These are phyloP conservation scores for Cronartium ribicola DNA, from an alignment of 1,284 basidiomycete species.

Conservation along the genomic window DNA sequence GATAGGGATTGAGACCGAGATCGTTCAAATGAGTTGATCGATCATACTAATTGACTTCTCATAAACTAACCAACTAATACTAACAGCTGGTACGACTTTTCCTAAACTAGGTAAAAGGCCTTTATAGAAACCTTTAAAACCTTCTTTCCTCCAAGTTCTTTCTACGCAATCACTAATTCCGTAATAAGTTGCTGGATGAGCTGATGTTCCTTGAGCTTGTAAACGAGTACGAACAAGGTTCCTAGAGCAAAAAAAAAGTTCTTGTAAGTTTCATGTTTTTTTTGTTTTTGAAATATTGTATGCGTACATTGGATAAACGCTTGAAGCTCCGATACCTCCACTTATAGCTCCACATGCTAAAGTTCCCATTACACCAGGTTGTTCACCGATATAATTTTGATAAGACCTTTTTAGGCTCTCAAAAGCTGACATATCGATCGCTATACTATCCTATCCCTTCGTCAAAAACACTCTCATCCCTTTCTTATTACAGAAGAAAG, in stretches of 20 bases:
- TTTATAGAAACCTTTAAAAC: slow-evolving; percentile 91
- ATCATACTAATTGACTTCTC: slow-evolving; percentile 29
- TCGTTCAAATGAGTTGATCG: background rate
- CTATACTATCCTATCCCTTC: background rate
- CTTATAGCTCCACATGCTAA: slow-evolving; percentile 53
- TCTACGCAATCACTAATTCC: slow-evolving; percentile 79
- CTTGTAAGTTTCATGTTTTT: too few species aligned
- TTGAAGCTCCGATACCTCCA: slow-evolving; percentile 54
- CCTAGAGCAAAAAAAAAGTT: slow-evolving; percentile 54
- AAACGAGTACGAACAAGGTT: slow-evolving; percentile 90
- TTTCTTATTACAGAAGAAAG: background rate
- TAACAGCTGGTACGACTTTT: slow-evolving; percentile 85
- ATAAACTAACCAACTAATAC: slow-evolving; percentile 73
- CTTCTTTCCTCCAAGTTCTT: slow-evolving; percentile 78
- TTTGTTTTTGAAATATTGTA: background rate
- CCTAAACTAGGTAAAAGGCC: slow-evolving; percentile 52
- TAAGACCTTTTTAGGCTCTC: slow-evolving; percentile 54
- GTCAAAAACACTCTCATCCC: background rate
- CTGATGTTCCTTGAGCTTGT: slow-evolving; percentile 89
- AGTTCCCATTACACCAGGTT: slow-evolving; percentile 52
- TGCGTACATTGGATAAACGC: slow-evolving; percentile 50
- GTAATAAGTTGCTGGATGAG: slow-evolving; percentile 81
- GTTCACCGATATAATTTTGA: slow-evolving; percentile 52
- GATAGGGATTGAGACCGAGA: too few species aligned
- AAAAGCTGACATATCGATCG: slow-evolving; percentile 54